Conservation (phyloP, 495 filamentous ascomycete genomes). For the Entonaema liquescens region DNA sequence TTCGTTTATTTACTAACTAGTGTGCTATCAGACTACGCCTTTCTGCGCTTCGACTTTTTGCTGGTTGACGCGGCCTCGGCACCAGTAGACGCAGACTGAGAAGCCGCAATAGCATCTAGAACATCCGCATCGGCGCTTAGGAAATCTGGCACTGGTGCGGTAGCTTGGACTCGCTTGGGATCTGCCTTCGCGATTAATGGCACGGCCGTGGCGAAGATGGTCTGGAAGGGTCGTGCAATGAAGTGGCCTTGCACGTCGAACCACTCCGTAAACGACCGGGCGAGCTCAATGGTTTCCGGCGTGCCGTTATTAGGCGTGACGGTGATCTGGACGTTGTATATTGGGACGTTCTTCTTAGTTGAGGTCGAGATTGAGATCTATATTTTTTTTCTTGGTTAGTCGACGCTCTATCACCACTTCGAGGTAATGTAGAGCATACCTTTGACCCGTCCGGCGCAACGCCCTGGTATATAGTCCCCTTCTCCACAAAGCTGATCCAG, state of each 20-base stretch:
- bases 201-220: conserved; percentile 76
- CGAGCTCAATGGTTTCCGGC: conserved; percentile 57
- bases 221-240: conserved; percentile 82
- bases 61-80: conserved; percentile 13
- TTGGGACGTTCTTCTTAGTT: conserved; percentile 77
- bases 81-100: conserved; percentile 35
- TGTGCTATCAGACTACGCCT: conserved; percentile 53
- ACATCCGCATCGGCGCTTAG: conserved; percentile 51
- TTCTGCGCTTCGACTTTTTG: conserved; percentile 59
- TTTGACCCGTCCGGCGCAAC: conserved; percentile 53
- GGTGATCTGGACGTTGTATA: conserved; percentile 77
- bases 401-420: background rate
- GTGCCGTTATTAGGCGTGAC: conserved; percentile 54
- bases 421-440: conserved; percentile 25
- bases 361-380: conserved; percentile 74
- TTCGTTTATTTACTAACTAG: too few relatives aligned
- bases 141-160: conserved; percentile 23
- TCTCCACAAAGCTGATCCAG: conserved; percentile 90
- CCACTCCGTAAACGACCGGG: conserved; percentile 82
- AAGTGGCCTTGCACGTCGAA: conserved; percentile 86
- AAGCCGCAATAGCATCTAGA: conserved; percentile 52
- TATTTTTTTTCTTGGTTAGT: conserved; percentile 18
- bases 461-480: conserved; percentile 80
- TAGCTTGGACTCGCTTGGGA: conserved; percentile 58
- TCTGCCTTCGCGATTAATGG: conserved; percentile 74